These are phyloP conservation scores for Paramecium tetraurelia DNA, from an alignment of 73 alveolate species.

Conservation along the genomic window DNA sequence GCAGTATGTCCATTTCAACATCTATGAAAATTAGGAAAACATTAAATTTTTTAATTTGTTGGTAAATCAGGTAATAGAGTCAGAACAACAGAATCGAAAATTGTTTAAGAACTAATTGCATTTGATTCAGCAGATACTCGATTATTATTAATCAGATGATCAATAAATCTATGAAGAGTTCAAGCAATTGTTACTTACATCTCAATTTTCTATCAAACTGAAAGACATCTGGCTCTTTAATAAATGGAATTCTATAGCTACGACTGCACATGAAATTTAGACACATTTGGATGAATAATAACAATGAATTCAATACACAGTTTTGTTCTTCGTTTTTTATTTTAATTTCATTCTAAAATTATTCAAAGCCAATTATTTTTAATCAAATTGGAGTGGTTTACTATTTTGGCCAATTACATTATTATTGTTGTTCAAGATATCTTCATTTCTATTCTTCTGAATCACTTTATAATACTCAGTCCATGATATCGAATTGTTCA, in stretches of 20 bases:
- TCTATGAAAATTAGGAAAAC: not conserved
- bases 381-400: not conserved
- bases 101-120: not conserved
- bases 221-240: not conserved
- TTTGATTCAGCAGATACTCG: not conserved
- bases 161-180: not conserved
- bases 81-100: not conserved
- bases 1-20: not conserved
- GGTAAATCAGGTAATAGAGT: not conserved
- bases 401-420: not conserved
- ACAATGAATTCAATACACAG: not conserved
- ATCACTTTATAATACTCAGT: not conserved
- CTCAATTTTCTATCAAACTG: not conserved
- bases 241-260: not conserved
- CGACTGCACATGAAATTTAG: not conserved
- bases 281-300: not conserved
- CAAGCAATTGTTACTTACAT: not conserved
- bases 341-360: not conserved
- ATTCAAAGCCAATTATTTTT: not conserved
- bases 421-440: not conserved
- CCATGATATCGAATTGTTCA: not conserved
- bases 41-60: not conserved
- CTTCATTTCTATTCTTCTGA: not conserved
- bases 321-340: not conserved
- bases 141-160: not conserved